Base-by-base conservation (phyloP, 177 flowering plant species). In the Vitis hybrid region DNA sequence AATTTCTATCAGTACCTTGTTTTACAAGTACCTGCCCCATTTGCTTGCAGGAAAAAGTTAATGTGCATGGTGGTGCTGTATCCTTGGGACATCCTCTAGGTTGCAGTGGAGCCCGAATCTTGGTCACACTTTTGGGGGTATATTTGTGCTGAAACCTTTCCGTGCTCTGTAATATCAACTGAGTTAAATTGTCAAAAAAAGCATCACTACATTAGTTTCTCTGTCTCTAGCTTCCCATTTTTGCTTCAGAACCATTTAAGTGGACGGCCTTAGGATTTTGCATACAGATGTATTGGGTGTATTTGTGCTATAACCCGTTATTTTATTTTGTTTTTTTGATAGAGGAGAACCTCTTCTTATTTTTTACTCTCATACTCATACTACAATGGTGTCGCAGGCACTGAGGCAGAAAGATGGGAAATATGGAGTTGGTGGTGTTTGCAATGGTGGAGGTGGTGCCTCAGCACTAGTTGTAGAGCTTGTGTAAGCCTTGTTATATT, bases 61-160 rank as follows among this genome's bases (percentile, higher is more conserved):
- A 95, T 66, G 95, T 86, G 49, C 92, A 94, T 75, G 99, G 99
- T 60, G 99, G 99, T 75, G 99, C 94, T 63, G 99, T 95, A 59
- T 85, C 97, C 13, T 82, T 95, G 84, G 99, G 99, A 54, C 99
- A 95, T 81, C 99, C 99, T 52, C 74, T 95, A 14, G 99, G 98
- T 59, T 95, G 99, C 83, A 95, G 99, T 77, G 99, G 99, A 62
- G 99, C 98, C 67, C 93, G 99, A 47, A 88, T 95, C 69, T 75
- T 95, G 79, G 89, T 90, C 79, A 87, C 99, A 18, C 83, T 95
- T 28, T 78, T 95, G 59, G 99, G 99, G 89, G 97, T 95, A 84
- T 53, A 14, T 59, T 62, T 75, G 17, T 57, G 17, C 53, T 56
- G 11, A 5, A 28, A 13, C 63, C 62, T 65, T 22, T 28, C 47